phyloP scores from a whole-genome alignment of 2,329 filamentous ascomycete species.

The Colletotrichum cuscutae region DNA sequence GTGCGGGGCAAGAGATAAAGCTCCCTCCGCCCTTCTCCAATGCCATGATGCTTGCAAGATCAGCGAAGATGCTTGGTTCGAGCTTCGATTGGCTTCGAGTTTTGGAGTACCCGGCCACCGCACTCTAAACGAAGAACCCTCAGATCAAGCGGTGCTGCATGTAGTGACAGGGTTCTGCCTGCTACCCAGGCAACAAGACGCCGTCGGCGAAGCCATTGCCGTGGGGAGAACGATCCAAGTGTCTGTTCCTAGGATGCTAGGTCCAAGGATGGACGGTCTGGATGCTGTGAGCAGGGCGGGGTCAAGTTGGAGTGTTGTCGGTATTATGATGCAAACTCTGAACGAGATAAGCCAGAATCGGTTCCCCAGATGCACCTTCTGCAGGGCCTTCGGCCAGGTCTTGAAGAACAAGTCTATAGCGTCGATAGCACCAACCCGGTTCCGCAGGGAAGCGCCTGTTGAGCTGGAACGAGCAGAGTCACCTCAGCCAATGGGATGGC shows the following conservation, averaged over 20 bases:
- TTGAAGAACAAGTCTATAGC: conserved; percentile 9
- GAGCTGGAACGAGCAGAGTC: not conserved
- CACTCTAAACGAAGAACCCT: conserved; percentile 16
- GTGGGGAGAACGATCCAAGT: not conserved
- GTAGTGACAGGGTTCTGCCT: conserved; percentile 12
- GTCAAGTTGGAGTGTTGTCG: conserved; percentile 8
- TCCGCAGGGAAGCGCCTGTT: conserved; percentile 24
- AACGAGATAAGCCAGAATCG: conserved; percentile 34
- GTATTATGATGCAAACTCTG: conserved; percentile 32
- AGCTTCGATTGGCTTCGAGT: conserved; percentile 20
- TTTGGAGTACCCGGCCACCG: not conserved
- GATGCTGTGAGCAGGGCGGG: conserved; percentile 14
- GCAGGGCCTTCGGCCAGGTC: conserved; percentile 18
- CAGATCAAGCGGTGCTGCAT: conserved; percentile 3
- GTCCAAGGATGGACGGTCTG: not conserved
- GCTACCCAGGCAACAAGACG: not conserved
- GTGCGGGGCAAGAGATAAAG: conserved; percentile 35
- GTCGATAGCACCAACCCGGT: conserved; percentile 17
- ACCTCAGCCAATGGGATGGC: not conserved
- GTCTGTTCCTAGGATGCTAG: not conserved
- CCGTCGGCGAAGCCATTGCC: not conserved
- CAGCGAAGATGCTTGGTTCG: conserved; percentile 14
- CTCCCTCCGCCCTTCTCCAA: conserved; percentile 2
- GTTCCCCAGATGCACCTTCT: conserved; percentile 32
- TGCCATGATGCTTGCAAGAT: conserved; percentile 30